Base-by-base conservation (phyloP, 2,329 filamentous ascomycete species). In the Fusarium denticulatum region DNA sequence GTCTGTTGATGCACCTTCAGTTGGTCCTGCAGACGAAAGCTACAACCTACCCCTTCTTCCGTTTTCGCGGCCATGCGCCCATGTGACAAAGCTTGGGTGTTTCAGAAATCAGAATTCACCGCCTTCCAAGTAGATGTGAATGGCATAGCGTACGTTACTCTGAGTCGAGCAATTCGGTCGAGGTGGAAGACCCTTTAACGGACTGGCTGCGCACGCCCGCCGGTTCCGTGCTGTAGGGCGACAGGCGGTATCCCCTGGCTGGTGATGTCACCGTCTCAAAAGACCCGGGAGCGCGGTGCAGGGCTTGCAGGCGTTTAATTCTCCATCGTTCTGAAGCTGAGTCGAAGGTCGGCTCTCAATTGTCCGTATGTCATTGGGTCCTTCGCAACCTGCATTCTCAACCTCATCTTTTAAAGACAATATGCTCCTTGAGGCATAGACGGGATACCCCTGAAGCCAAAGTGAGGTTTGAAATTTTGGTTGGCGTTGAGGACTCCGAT, bases 181-280 rank as follows among this genome's bases (percentile, higher is more conserved):
- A 73, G 45, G 34, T 62, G 28, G 58, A 73, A 66, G 66, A 71
- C 71, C 67, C 71, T 73, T 68, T 36, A 64, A 59, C 30, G 53
- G 52, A 57, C 55, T 71, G 67, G 58, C 57, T 74, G 49, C 42
- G 30, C 64, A 65, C 68, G 45, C 60, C 68, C 71, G 43, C 37
- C 45, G 47, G 42, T 61, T 67, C 61, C 62, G 47, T 60, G 47
- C 61, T 53, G 60, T 69, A 75, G 61, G 71, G 74, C 60, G 64
- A 71, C 50, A 64, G 60, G 57, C 43, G 52, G 39, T 50, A 66
- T 53, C 66, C 75, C 73, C 60, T 66, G 63, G 64, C 46, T 59
- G 61, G 72, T 77, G 76, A 77, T 77, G 76, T 77, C 76, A 77
- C 72, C 56, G 70, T 72, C 75, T 73, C 60, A 69, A 57, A 69